Percentiles rank a stretch among this genome's conserved stretches.
These are phyloP conservation scores for Candida sp. DNA, from an alignment of 1,139 yeast species.

Conservation along the genomic window DNA sequence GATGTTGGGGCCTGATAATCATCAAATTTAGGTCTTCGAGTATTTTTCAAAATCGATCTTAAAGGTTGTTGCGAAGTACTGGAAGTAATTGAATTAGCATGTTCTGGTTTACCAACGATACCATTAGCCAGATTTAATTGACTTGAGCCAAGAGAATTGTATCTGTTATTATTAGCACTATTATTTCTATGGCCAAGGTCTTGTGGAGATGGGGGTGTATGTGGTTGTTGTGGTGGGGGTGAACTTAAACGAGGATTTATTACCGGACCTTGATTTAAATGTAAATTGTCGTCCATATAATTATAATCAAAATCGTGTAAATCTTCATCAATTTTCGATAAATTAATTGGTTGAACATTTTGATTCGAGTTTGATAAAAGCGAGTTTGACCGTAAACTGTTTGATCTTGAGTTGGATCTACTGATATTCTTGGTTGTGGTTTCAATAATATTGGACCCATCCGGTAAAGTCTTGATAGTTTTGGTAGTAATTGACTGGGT, in stretches of 20 bases:
- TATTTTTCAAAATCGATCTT: conserved; percentile 33
- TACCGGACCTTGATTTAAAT: conserved; percentile 4
- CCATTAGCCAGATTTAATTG: not conserved
- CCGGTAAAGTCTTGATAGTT: conserved; percentile 38
- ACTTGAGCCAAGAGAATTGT: not conserved
- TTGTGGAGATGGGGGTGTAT: conserved; percentile 1
- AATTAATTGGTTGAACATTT: conserved; percentile 17
- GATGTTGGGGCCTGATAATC: conserved; percentile 4
- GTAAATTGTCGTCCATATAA: conserved; percentile 27
- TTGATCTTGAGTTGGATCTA: conserved; percentile 31
- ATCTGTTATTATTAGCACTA: not conserved
- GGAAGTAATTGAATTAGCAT: conserved; percentile 1
- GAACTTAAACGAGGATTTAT: not conserved
- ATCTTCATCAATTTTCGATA: conserved; percentile 43
- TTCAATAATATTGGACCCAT: conserved; percentile 45
- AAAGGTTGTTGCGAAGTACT: conserved; percentile 21
- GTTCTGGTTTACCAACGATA: not conserved
- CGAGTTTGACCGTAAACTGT: conserved; percentile 27
- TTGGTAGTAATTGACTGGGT: conserved; percentile 42
- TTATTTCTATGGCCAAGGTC: not conserved
- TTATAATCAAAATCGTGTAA: conserved; percentile 44
- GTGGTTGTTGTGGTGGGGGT: not conserved
- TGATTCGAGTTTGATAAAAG: conserved; percentile 14
- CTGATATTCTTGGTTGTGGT: conserved; percentile 44
- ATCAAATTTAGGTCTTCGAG: conserved; percentile 13